phyloP scores from a whole-genome alignment of 192 early-diverging fungal species.

The Mortierella hygrophila region DNA sequence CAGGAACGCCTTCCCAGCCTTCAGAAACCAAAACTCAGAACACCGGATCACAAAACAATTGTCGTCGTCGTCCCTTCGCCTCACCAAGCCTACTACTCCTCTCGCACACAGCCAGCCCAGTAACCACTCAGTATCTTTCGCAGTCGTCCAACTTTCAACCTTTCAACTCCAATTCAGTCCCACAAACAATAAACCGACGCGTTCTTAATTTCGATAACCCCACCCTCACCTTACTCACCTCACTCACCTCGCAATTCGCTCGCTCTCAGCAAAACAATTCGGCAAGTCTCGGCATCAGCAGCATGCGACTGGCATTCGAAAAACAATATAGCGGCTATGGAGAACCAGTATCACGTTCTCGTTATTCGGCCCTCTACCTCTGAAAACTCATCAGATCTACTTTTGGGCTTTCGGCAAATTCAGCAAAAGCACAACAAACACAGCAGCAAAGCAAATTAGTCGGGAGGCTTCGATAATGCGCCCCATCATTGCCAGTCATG shows the following conservation, averaged over 20 bases:
- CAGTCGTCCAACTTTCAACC: conserved; percentile 7
- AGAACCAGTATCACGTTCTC: too few relatives aligned
- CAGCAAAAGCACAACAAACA: too few relatives aligned
- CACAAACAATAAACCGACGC: conserved; percentile 3
- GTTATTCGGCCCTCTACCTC: too few relatives aligned
- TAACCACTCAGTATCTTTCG: conserved; percentile 3
- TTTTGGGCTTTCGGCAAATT: too few relatives aligned
- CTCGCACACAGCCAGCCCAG: neutral
- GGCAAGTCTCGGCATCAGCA: too few relatives aligned
- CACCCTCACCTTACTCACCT: neutral
- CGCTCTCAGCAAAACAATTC: too few relatives aligned
- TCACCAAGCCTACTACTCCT: neutral
- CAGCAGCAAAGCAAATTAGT: too few relatives aligned
- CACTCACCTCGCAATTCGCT: neutral
- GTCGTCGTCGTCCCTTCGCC: neutral
- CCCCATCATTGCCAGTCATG: too few relatives aligned
- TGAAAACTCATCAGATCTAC: too few relatives aligned
- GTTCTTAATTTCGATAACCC: conserved; percentile 3
- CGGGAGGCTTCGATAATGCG: too few relatives aligned
- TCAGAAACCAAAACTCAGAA: neutral
- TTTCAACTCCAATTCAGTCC: neutral
- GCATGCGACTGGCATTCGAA: too few relatives aligned
- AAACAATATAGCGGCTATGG: too few relatives aligned
- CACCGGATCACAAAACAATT: neutral
- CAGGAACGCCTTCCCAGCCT: neutral